Base-by-base conservation (phyloP, 768 basidiomycete genomes). In the Psilocybe sp. region DNA sequence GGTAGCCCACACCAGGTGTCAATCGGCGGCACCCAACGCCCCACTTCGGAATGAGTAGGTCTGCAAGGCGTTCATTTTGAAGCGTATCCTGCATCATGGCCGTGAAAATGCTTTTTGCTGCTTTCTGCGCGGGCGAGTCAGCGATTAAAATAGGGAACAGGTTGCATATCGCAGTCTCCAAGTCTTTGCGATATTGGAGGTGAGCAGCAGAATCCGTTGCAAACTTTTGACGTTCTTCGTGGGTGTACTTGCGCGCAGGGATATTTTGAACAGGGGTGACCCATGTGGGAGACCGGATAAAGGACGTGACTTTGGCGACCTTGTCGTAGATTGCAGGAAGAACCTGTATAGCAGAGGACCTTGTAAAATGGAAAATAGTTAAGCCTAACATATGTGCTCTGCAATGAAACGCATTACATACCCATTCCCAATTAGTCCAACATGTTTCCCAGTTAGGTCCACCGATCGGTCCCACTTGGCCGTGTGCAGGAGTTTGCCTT, bases 41-140 rank as follows among this genome's bases (percentile, higher is more conserved):
- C 54, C 64, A 69, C 12, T 50, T 54, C 1, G 67, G 67, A 16
- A 69, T 60, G 19, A 69, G 40, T 39, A 69, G 60, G 13, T 73
- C 70, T 12, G 69, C 66, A 39, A 81, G 76, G 45, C 69, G 73
- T 54, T 69, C 66, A 10, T 66, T 67, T n/a, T 51, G 40, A 11
- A 82, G 62, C 49, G 70, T 72, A 42, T 66, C 62, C 34, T 62
- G 53, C 76, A 81, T 79, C 36, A 75, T 64, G 2, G 44, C 45
- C 15, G 40, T 52, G 2, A 54, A 60, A 0, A 56, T 55, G 23
- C 23, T 3, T 7, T 28, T 28, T 7, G 23, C 23, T 6, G 51
- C 56, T 40, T 57, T 48, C 53, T 78, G 75, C 40, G 64, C 54
- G 0, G 54, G 54, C 5, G 63, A 67, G 15, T 66, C 64, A 13